phyloP scores from a whole-genome alignment of 2,329 filamentous ascomycete species.

The Dactylonectria estremocensis region DNA sequence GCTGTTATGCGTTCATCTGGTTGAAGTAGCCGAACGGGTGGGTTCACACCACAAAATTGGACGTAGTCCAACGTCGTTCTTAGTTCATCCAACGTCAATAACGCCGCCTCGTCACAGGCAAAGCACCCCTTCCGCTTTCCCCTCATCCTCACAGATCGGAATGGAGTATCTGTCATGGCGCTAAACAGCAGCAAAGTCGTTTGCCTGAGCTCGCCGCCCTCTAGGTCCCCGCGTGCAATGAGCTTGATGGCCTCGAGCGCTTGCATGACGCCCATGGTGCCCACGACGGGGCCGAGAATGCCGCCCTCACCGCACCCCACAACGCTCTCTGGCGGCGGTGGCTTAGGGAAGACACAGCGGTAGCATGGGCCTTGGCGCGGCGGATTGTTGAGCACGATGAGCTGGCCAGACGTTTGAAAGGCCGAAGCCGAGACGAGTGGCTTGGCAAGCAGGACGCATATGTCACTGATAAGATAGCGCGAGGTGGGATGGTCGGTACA shows the following conservation, averaged over 20 bases:
- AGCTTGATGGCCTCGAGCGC: slow-evolving; percentile 91
- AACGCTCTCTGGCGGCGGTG: slow-evolving; percentile 87
- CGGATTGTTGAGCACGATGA: slow-evolving; percentile 90
- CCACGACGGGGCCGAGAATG: slow-evolving; percentile 92
- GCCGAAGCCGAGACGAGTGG: slow-evolving; percentile 92
- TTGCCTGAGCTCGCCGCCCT: slow-evolving; percentile 40
- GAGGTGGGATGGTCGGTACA: slow-evolving; percentile 95
- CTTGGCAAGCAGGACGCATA: slow-evolving; percentile 84
- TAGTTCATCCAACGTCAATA: slow-evolving; percentile 75
- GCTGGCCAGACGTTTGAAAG: slow-evolving; percentile 88
- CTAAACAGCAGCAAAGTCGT: slow-evolving; percentile 65
- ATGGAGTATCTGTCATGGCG: slow-evolving; percentile 62
- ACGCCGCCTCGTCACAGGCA: slow-evolving; percentile 76
- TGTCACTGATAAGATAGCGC: slow-evolving; percentile 93
- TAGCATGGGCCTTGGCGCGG: slow-evolving; percentile 88
- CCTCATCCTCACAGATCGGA: slow-evolving; percentile 83
- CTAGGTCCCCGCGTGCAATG: slow-evolving; percentile 64
- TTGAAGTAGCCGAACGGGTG: slow-evolving; percentile 69
- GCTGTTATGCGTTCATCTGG: slow-evolving; percentile 79
- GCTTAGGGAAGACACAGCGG: slow-evolving; percentile 90
- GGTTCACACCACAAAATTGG: slow-evolving; percentile 82
- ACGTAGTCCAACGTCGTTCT: slow-evolving; percentile 82
- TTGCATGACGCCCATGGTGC: slow-evolving; percentile 92
- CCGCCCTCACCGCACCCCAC: slow-evolving; percentile 93
- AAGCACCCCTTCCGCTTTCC: slow-evolving; percentile 79